These are phyloP conservation scores for Phialocephala subalpina DNA, from an alignment of 2,329 filamentous ascomycete species.

Conservation along the genomic window DNA sequence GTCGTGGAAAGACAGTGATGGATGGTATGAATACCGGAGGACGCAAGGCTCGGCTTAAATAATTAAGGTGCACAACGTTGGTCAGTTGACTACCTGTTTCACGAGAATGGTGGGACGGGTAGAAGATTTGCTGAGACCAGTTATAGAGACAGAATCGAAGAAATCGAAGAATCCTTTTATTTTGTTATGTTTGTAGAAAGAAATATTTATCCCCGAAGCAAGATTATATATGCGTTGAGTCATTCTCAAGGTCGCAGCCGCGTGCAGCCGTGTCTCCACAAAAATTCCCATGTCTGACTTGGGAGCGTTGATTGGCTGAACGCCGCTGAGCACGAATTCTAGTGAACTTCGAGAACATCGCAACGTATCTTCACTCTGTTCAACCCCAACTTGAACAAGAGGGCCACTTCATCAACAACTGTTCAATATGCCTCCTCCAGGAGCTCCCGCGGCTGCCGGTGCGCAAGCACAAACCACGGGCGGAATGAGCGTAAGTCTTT, in stretches of 20 bases:
- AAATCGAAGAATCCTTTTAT: not conserved
- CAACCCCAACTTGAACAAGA: conserved; percentile 8
- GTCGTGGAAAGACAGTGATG: not conserved
- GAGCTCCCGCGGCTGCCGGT: conserved; percentile 41
- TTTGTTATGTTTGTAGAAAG: too few species aligned
- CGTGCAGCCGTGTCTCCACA: conserved; percentile 17
- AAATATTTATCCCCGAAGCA: not conserved
- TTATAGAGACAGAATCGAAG: conserved; percentile 3
- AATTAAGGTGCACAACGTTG: too few species aligned
- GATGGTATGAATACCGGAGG: not conserved
- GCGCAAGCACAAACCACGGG: conserved; percentile 39
- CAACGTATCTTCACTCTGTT: not conserved
- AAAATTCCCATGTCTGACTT: not conserved
- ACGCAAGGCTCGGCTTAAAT: not conserved
- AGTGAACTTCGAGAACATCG: conserved; percentile 17
- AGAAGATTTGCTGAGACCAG: too few species aligned
- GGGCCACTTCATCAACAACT: conserved; percentile 19
- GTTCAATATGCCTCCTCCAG: conserved; percentile 44
- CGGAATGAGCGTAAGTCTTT: conserved; percentile 42
- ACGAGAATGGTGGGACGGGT: too few species aligned
- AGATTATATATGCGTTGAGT: not conserved
- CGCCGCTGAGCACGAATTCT: not conserved
- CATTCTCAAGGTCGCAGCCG: conserved; percentile 17
- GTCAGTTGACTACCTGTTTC: too few species aligned
- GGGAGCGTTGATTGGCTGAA: conserved; percentile 30